phyloP scores from a whole-genome alignment of 139 green algal species.

The Auxenochlorella pyrenoidosa region DNA sequence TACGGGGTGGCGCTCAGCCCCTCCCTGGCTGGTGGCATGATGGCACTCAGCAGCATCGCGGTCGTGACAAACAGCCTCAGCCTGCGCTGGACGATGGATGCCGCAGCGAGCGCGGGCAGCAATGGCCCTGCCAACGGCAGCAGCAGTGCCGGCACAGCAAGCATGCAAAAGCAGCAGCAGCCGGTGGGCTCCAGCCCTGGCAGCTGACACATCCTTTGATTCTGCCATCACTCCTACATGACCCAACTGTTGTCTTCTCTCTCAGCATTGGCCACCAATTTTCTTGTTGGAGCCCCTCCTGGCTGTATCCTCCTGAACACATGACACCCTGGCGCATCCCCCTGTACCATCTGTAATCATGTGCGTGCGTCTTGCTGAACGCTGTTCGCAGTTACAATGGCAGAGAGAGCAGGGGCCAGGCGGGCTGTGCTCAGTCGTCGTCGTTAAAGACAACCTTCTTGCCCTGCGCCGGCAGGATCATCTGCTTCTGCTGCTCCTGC shows the following conservation, averaged over 20 bases:
- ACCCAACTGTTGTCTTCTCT: neutral
- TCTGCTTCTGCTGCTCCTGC: constrained; percentile 17
- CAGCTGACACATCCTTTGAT: neutral
- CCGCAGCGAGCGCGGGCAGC: neutral
- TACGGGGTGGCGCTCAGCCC: constrained; percentile 87
- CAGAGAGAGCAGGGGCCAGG: neutral
- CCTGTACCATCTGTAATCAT: neutral
- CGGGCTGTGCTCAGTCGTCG: neutral
- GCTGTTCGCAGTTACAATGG: neutral
- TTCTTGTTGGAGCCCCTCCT: neutral
- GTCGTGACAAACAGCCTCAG: constrained; percentile 87
- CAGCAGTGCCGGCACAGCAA: neutral
- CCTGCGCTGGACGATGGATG: constrained; percentile 15
- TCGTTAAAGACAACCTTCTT: constrained; percentile 44
- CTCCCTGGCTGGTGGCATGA: constrained; percentile 85
- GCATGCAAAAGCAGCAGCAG: neutral
- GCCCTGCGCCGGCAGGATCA: constrained; percentile 20
- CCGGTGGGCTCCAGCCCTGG: neutral
- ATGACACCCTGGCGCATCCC: neutral
- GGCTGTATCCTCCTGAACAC: neutral
- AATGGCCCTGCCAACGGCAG: neutral
- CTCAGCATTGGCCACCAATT: neutral
- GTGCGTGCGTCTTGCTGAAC: neutral
- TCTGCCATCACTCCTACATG: neutral
- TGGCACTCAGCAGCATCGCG: constrained; percentile 89